phyloP scores from a whole-genome alignment of 164 flowering plant species.

The Berberis vulgaris region DNA sequence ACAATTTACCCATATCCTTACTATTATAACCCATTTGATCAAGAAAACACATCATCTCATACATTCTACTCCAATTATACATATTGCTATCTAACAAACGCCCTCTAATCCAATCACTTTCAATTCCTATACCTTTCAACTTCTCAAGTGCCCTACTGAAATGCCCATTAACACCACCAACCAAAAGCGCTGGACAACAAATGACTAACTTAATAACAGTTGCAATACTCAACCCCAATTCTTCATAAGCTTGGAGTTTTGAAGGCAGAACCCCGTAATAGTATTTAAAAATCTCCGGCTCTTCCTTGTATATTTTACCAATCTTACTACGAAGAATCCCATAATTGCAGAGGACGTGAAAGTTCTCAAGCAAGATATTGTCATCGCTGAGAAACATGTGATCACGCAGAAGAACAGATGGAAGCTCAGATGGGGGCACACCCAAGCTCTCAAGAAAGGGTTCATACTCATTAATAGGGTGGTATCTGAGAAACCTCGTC shows the following conservation, averaged over 20 bases:
- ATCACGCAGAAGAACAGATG: conserved; percentile 39
- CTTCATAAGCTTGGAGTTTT: conserved; percentile 37
- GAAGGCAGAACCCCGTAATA: conserved; percentile 36
- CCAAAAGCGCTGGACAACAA: conserved; percentile 44
- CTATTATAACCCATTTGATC: conserved; percentile 35
- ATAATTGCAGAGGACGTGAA: conserved; percentile 45
- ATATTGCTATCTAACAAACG: conserved; percentile 20
- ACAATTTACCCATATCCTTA: conserved; percentile 24
- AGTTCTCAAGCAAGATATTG: conserved; percentile 44
- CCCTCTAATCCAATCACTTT: conserved; percentile 33
- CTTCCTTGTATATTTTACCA: conserved; percentile 60
- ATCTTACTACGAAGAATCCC: conserved; percentile 49
- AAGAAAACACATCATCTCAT: conserved; percentile 34
- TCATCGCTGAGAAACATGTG: conserved; percentile 59
- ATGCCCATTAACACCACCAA: conserved; percentile 27
- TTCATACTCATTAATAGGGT: conserved; percentile 82
- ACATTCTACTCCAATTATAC: conserved; percentile 39
- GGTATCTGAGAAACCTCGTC: conserved; percentile 49
- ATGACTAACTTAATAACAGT: conserved; percentile 28
- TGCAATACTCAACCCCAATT: conserved; percentile 31
- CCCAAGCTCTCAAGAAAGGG: conserved; percentile 89
- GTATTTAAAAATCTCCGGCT: conserved; percentile 40
- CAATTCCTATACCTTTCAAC: conserved; percentile 35
- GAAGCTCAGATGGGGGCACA: conserved; percentile 36
- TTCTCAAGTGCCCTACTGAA: conserved; percentile 33